Conservation (phyloP, 108 stramenopile genomes). For the Conticribra guillardii region DNA sequence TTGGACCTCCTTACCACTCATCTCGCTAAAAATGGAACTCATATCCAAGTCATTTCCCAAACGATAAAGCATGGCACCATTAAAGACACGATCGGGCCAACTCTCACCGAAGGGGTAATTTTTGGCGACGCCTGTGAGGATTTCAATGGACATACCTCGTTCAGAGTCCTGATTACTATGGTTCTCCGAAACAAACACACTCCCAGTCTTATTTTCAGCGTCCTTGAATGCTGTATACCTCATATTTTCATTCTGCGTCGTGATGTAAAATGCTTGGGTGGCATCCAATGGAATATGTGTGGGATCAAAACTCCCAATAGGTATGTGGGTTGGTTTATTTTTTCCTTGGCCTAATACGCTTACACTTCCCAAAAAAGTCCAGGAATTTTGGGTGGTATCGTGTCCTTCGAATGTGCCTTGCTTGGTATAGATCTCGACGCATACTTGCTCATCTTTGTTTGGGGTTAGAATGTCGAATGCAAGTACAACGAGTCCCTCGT, state of each 20-base stretch:
- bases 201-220: slow-evolving; percentile 12
- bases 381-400: slow-evolving; percentile 4
- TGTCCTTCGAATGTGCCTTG: slow-evolving; percentile 17
- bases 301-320: slow-evolving; percentile 40
- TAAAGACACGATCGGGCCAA: slow-evolving; percentile 46
- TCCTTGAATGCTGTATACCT: slow-evolving; percentile 40
- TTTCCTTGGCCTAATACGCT: slow-evolving; percentile 36
- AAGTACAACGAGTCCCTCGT: slow-evolving; percentile 61
- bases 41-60: slow-evolving; percentile 25
- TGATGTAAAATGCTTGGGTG: slow-evolving; percentile 36
- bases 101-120: slow-evolving; percentile 44
- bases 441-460: slow-evolving; percentile 8
- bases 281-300: slow-evolving; percentile 9
- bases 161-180: neutral
- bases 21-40: neutral
- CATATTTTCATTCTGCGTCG: slow-evolving; percentile 40
- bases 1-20: slow-evolving; percentile 38
- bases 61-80: slow-evolving; percentile 35
- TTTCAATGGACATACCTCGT: slow-evolving; percentile 21
- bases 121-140: slow-evolving; percentile 41
- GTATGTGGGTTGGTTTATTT: slow-evolving; percentile 32
- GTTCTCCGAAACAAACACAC: slow-evolving; percentile 15
- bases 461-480: slow-evolving; percentile 78
- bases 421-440: slow-evolving; percentile 41
- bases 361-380: slow-evolving; percentile 43